A percentile compares a stretch with the other conserved stretches of the same genome.
Evolutionary conservation across 352 stramenopile genomes (phyloP).

Genomic region (Pythium phragmitis): DNA sequence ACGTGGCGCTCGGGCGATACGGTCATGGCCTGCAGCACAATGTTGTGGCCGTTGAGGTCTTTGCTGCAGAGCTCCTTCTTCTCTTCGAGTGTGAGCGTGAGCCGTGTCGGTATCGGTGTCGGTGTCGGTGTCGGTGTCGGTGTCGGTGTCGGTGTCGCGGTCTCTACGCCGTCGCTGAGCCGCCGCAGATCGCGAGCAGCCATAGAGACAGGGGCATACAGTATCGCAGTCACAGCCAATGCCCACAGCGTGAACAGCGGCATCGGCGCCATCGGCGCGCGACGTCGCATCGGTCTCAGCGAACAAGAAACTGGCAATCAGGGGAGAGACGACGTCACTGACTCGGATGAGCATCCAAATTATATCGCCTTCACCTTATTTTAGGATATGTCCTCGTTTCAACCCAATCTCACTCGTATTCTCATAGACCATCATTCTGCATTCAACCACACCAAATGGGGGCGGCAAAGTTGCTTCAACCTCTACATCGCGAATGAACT

Average conservation of each 20-base stretch:
- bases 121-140: background rate
- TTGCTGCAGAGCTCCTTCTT: conserved; percentile 28
- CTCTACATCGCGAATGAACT: conserved; percentile 42
- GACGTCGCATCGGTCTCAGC: background rate
- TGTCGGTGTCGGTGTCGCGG: background rate
- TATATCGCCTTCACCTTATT: background rate
- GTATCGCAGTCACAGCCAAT: background rate
- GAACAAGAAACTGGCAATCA: background rate
- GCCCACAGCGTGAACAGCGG: background rate
- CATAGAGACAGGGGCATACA: background rate
- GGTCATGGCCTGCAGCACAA: conserved; percentile 41
- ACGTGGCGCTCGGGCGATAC: conserved; percentile 31
- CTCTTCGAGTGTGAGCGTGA: background rate
- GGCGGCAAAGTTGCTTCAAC: conserved; percentile 7
- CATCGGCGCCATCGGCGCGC: too few relatives aligned
- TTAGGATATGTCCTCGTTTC: background rate
- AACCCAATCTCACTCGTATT: background rate
- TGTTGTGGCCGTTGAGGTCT: conserved; percentile 41
- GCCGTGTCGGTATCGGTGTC: background rate
- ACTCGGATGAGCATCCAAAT: background rate
- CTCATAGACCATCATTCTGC: background rate
- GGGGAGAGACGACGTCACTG: background rate
- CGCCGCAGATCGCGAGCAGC: background rate
- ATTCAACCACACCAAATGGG: background rate
- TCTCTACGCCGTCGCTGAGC: background rate